Evolutionary conservation across 129 eudicot genomes (phyloP).

Genomic region (Tanacetum coccineum): DNA sequence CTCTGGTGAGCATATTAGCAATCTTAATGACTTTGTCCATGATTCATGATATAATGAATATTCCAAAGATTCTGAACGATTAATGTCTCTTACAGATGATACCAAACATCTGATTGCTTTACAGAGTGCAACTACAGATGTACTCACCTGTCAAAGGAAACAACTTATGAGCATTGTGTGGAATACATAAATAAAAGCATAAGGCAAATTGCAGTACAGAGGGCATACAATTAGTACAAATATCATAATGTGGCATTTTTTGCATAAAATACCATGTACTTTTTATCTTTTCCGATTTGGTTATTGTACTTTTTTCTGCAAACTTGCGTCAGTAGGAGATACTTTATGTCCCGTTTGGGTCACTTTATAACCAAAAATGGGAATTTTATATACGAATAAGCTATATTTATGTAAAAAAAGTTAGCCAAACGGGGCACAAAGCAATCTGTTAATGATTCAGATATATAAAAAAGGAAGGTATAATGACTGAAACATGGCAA

Average conservation of each 20-base stretch:
- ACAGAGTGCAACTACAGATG: slow-evolving; percentile 65
- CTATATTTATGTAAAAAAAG: too few species aligned
- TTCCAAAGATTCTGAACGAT: slow-evolving; percentile 21
- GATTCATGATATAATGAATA: slow-evolving; percentile 34
- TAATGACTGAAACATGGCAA: not conserved
- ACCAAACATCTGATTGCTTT: slow-evolving; percentile 55
- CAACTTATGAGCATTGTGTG: slow-evolving; percentile 6
- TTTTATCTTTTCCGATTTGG: too few species aligned
- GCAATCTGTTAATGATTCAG: too few species aligned
- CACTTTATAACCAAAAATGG: not conserved
- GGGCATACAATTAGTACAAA: slow-evolving; percentile 2
- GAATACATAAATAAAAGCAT: not conserved
- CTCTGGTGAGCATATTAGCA: slow-evolving; percentile 59
- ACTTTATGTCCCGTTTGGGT: too few species aligned
- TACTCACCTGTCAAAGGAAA: slow-evolving; percentile 51
- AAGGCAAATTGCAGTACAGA: slow-evolving; percentile 5
- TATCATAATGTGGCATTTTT: not conserved
- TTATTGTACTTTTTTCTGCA: too few species aligned
- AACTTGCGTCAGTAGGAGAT: too few species aligned
- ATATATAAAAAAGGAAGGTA: too few species aligned
- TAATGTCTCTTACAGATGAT: slow-evolving; percentile 31
- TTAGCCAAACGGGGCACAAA: too few species aligned
- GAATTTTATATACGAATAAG: too few species aligned
- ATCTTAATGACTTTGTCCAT: slow-evolving; percentile 51
- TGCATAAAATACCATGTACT: too few species aligned